Evolutionary conservation across 805 yeast genomes (phyloP).

Genomic region (Jamesozyma rosinii): DNA sequence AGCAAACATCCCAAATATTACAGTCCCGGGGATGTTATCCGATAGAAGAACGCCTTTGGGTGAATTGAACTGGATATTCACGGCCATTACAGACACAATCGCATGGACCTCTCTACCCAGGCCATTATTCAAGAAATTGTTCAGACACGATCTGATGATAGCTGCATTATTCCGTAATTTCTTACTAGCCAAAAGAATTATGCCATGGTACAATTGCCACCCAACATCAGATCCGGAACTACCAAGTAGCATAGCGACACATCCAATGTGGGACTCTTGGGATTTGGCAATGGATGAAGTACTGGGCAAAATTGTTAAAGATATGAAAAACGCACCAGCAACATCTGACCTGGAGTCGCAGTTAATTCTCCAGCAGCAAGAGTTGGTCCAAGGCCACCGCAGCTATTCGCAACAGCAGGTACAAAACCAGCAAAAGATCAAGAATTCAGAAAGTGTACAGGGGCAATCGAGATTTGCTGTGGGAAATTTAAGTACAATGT

Average conservation of each 20-base stretch:
- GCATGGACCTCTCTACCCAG: constrained; percentile 93
- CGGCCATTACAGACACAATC: constrained; percentile 94
- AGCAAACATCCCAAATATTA: constrained; percentile 35
- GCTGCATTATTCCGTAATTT: constrained; percentile 94
- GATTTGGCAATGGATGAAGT: constrained; percentile 95
- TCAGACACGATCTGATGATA: constrained; percentile 92
- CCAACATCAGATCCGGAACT: constrained; percentile 90
- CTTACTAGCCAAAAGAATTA: constrained; percentile 79
- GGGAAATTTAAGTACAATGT: constrained; percentile 31
- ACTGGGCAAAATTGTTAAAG: constrained; percentile 55
- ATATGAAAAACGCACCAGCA: constrained; percentile 29
- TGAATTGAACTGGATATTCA: constrained; percentile 93
- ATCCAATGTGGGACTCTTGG: constrained; percentile 98
- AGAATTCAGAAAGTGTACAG: constrained; percentile 18
- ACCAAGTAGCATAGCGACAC: constrained; percentile 71
- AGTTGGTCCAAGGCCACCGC: constrained; percentile 11
- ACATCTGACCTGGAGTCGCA: constrained; percentile 23
- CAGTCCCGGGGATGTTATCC: constrained; percentile 82
- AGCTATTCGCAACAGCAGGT: neutral
- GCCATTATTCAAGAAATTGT: constrained; percentile 77
- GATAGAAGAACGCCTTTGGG: constrained; percentile 94
- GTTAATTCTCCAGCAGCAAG: constrained; percentile 21
- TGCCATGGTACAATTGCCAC: constrained; percentile 88
- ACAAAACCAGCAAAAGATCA: constrained; percentile 9
- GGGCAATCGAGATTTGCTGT: constrained; percentile 26